Base-by-base conservation (phyloP, 805 yeast species). In the Yarrowia porcina region DNA sequence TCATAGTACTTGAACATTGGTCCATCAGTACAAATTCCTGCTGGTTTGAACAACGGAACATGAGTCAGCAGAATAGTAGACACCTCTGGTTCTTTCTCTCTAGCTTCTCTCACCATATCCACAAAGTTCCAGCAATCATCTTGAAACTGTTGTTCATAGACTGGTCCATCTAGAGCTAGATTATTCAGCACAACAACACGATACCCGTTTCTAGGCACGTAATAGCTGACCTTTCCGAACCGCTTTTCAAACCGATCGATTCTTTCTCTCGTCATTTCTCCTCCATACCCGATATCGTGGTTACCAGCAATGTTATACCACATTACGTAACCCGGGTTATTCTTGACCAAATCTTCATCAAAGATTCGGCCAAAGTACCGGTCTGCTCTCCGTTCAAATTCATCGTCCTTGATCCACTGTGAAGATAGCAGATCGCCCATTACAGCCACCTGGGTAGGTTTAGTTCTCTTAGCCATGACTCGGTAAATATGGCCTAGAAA, bases 281-380 rank as follows among this genome's bases (percentile, higher is more conserved):
- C 98, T 52, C 89, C 83, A 72, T 94, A 93, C 0, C 99, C 99
- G 52, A 93, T 85, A 73, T 94, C 99, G 72, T 94, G 99, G 72
- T 94, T 94, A 1, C 99, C 99, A 1, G 96, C 86, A 50, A 94
- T 77, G 72, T 94, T 94, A 30, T 39, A 56, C 59, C 59, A 52
- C 44, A 35, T 36, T 65, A 90, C 81, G 70, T 93, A 83, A 36
- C 12, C 39, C 6, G 4, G 9, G 23, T 56, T 41, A 7, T 33
- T 3, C 1, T 21, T 56, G 23, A 54, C 64, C 7, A 68, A 63
- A 17, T 25, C 7, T 17, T 20, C 56, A 11, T 62, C 67, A 66
- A 77, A 77, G 17, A 77, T 76, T 17, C 73, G 68, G 2, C 50
- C 49, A 33, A 62, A 30, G 67, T 67, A 91, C 65, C 98, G 77